Conservation (phyloP, 768 basidiomycete species). For the Lyophyllum atratum region DNA sequence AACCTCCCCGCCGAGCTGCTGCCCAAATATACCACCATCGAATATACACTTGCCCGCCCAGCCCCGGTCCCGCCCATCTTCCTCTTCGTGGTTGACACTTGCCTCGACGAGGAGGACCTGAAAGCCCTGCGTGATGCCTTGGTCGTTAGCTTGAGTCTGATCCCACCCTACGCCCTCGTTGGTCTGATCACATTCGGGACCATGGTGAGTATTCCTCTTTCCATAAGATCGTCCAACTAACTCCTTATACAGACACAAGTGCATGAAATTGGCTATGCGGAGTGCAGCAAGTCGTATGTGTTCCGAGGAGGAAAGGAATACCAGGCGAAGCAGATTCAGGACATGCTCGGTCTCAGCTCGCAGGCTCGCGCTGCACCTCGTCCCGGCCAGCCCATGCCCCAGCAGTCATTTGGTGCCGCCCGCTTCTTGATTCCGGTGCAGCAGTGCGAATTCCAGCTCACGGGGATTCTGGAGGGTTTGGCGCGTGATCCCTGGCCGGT, state of each 20-base stretch:
- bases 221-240: background rate
- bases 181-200: conserved; percentile 97
- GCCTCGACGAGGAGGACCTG: conserved; percentile 92
- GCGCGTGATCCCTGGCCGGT: conserved; percentile 97
- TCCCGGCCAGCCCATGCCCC: conserved; percentile 80
- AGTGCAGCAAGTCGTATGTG: conserved; percentile 97
- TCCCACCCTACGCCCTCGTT: conserved; percentile 93
- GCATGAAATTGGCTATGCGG: conserved; percentile 94
- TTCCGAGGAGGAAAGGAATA: conserved; percentile 99
- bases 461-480: conserved; percentile 86
- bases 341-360: conserved; percentile 90
- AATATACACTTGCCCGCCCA: conserved; percentile 94
- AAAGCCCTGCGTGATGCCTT: conserved; percentile 95
- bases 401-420: conserved; percentile 80
- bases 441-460: conserved; percentile 95
- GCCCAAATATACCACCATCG: conserved; percentile 98
- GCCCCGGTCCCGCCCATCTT: conserved; percentile 95
- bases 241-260: conserved; percentile 79
- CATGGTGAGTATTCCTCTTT: conserved; percentile 62
- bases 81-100: conserved; percentile 96
- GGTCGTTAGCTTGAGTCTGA: conserved; percentile 88
- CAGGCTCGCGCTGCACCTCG: conserved; percentile 83
- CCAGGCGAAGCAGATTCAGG: conserved; percentile 92
- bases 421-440: conserved; percentile 91
- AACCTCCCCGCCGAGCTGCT: conserved; percentile 95